Conservation (phyloP, 148 eudicot species). For the Fallopia convolvulus region DNA sequence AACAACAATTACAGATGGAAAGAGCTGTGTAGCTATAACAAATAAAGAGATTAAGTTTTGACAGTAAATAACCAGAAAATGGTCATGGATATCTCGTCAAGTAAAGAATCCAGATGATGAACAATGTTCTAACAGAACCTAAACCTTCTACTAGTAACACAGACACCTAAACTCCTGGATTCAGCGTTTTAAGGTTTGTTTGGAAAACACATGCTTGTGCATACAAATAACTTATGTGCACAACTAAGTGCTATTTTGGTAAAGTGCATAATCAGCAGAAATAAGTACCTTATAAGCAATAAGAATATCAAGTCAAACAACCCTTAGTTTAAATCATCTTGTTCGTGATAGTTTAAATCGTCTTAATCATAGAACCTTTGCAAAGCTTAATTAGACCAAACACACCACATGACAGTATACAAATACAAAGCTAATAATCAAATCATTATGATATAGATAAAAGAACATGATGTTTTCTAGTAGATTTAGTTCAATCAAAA, state of each 20-base stretch:
- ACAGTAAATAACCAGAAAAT: neutral
- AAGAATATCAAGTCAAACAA: neutral
- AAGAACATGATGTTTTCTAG: neutral
- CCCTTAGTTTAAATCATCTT: neutral
- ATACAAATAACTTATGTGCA: neutral
- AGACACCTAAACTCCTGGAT: neutral
- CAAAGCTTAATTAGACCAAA: neutral
- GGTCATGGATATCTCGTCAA: neutral
- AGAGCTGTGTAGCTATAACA: neutral
- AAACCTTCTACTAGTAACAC: neutral
- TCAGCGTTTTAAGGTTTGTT: neutral
- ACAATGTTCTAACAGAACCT: neutral
- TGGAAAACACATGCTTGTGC: neutral
- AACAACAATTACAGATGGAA: neutral
- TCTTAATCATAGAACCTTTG: neutral
- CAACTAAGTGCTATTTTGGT: neutral
- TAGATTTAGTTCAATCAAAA: neutral
- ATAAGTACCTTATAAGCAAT: neutral
- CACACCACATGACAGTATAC: neutral
- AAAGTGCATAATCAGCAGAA: neutral
- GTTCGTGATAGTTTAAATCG: neutral
- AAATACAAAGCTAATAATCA: neutral
- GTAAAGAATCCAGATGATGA: neutral
- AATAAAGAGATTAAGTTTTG: neutral
- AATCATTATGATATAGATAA: neutral